A percentile compares a stretch with the other conserved stretches of the same genome.
Conservation (phyloP, 768 basidiomycete species). For the Antrodiella citrinella region DNA sequence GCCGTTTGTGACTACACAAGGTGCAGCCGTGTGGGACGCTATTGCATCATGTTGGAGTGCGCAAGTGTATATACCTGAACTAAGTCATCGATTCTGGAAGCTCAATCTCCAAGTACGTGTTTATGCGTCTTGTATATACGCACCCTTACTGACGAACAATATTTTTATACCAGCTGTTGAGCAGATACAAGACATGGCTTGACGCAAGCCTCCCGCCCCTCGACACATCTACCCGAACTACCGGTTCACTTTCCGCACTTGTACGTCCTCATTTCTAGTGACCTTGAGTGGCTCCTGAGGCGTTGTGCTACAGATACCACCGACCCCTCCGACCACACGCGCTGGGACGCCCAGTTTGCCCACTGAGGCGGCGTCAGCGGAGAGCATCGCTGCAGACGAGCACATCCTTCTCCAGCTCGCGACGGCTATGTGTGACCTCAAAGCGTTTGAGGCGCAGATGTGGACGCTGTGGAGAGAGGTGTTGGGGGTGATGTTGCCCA, state of each 20-base stretch:
- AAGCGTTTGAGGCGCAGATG: conserved; percentile 43
- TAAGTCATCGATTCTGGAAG: conserved; percentile 84
- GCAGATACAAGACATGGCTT: conserved; percentile 77
- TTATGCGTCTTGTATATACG: conserved; percentile 1
- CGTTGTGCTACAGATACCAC: conserved; percentile 9
- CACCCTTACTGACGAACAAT: background rate
- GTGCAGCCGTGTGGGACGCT: conserved; percentile 61
- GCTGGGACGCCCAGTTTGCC: conserved; percentile 44
- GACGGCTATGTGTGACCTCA: conserved; percentile 62
- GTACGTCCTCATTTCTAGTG: too few relatives aligned
- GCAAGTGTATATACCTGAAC: conserved; percentile 76
- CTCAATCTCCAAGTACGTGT: conserved; percentile 74
- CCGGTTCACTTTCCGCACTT: too few relatives aligned
- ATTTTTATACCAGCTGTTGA: conserved; percentile 51
- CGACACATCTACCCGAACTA: conserved; percentile 43
- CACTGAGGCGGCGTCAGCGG: conserved; percentile 42
- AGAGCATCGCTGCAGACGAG: conserved; percentile 57
- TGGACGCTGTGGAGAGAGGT: conserved; percentile 60
- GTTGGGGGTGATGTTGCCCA: conserved; percentile 54
- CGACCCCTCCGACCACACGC: conserved; percentile 27
- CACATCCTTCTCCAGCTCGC: conserved; percentile 55
- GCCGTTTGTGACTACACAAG: conserved; percentile 53
- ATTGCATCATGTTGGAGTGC: conserved; percentile 80
- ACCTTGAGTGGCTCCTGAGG: background rate
- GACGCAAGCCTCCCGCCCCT: conserved; percentile 30